Percentiles rank a stretch among this genome's conserved stretches.
phyloP scores from a whole-genome alignment of 805 yeast genomes.

The Metschnikowia cubensis region DNA sequence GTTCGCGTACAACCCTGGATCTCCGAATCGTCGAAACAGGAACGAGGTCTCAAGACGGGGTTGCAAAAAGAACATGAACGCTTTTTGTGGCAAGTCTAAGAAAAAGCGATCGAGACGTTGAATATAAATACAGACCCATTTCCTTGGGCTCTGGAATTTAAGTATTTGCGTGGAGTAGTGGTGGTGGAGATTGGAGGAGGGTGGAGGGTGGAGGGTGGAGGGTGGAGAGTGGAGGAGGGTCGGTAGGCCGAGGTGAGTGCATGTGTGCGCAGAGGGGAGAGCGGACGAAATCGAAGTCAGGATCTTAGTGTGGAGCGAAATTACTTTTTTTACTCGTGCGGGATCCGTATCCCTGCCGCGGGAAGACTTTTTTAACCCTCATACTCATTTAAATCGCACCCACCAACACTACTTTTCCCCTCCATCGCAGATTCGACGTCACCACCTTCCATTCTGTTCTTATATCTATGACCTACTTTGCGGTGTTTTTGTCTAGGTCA shows the following conservation, averaged over 20 bases:
- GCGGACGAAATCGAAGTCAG: background rate
- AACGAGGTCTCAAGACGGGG: too few relatives aligned
- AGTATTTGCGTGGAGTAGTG: too few relatives aligned
- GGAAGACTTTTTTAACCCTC: background rate
- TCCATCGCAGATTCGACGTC: background rate
- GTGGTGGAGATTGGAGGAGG: too few relatives aligned
- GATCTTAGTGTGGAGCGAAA: background rate
- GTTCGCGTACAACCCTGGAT: background rate
- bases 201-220: too few relatives aligned
- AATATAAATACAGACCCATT: too few relatives aligned
- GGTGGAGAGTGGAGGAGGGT: too few relatives aligned
- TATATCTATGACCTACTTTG: background rate
- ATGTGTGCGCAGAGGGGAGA: background rate
- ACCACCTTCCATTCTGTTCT: background rate
- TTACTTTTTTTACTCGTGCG: background rate
- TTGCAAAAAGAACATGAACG: too few relatives aligned
- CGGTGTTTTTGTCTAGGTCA: background rate
- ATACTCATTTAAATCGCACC: background rate
- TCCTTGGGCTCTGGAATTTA: background rate
- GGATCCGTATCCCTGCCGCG: background rate
- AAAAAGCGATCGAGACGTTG: too few relatives aligned
- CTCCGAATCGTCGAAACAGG: too few relatives aligned
- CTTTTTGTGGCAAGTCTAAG: too few relatives aligned
- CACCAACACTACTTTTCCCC: background rate
- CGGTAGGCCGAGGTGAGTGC: background rate